Conservation (phyloP, 345 rosid genomes). For the Turritis glabra region DNA sequence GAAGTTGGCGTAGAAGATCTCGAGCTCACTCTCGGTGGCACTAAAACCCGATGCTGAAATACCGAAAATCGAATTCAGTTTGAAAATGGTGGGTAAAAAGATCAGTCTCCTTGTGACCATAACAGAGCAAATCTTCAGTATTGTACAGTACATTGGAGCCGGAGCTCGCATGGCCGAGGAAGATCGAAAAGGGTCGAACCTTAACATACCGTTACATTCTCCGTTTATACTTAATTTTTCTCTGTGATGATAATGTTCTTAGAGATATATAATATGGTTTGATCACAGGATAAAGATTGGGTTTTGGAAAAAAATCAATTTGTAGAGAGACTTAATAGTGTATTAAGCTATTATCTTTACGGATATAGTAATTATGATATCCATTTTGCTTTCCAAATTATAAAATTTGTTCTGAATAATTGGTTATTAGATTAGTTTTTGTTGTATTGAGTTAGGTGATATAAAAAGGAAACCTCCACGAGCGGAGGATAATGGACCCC, state of each 20-base stretch:
- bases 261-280: constrained; percentile 21
- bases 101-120: constrained; percentile 20
- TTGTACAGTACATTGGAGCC: constrained; percentile 30
- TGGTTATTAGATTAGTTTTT: constrained; percentile 18
- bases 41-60: constrained; percentile 38
- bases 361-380: not conserved
- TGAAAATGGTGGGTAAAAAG: not conserved
- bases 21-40: constrained; percentile 83
- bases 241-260: constrained; percentile 1
- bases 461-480: constrained; percentile 38
- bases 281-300: constrained; percentile 26
- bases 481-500: constrained; percentile 33
- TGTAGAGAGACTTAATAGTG: constrained; percentile 25
- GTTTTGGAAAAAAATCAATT: not conserved
- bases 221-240: constrained; percentile 24
- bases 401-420: not conserved
- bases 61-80: not conserved
- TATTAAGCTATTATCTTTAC: not conserved
- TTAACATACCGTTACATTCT: constrained; percentile 17
- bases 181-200: constrained; percentile 27
- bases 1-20: constrained; percentile 83
- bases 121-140: constrained; percentile 28
- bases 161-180: constrained; percentile 11
- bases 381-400: constrained; percentile 5
- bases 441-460: constrained; percentile 18